Evolutionary conservation across 768 basidiomycete species (phyloP).

Genomic region (Hygrophorus pudorinus): DNA sequence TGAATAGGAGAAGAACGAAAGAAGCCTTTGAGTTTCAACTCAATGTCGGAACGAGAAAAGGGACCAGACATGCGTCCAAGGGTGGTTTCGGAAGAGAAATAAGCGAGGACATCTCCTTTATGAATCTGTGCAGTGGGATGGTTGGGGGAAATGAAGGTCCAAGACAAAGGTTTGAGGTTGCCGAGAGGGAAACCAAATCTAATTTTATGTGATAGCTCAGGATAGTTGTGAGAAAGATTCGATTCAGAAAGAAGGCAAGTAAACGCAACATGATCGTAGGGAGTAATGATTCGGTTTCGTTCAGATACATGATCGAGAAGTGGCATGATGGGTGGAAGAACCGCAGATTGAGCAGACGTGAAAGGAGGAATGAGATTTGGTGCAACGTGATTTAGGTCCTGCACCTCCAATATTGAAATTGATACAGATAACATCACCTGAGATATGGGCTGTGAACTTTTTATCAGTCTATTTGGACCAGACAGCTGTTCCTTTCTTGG

Average conservation of each 20-base stretch:
- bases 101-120: slow-evolving; percentile 6
- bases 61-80: slow-evolving; percentile 12
- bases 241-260: slow-evolving; percentile 13
- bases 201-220: slow-evolving; percentile 20
- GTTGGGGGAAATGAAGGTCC: slow-evolving; percentile 9
- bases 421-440: too few species aligned
- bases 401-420: slow-evolving; percentile 13
- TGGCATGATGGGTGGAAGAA: slow-evolving; percentile 15
- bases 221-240: slow-evolving; percentile 17
- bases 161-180: slow-evolving; percentile 14
- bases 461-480: too few species aligned
- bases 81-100: slow-evolving; percentile 9
- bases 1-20: slow-evolving; percentile 15
- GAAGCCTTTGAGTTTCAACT: slow-evolving; percentile 15
- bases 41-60: slow-evolving; percentile 10
- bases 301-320: slow-evolving; percentile 13
- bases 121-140: slow-evolving; percentile 7
- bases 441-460: too few species aligned
- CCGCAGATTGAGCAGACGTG: slow-evolving; percentile 25
- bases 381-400: slow-evolving; percentile 3
- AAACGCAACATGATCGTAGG: slow-evolving; percentile 22
- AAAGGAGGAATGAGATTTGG: slow-evolving; percentile 7
- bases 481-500: slow-evolving; percentile 9
- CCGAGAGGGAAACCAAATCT: slow-evolving; percentile 24
- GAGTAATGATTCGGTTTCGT: slow-evolving; percentile 17